Evolutionary conservation across 1,284 basidiomycete genomes (phyloP), one percentile per base, ranked within the genome.

Genomic region (Coriolopsis trogii): DNA sequence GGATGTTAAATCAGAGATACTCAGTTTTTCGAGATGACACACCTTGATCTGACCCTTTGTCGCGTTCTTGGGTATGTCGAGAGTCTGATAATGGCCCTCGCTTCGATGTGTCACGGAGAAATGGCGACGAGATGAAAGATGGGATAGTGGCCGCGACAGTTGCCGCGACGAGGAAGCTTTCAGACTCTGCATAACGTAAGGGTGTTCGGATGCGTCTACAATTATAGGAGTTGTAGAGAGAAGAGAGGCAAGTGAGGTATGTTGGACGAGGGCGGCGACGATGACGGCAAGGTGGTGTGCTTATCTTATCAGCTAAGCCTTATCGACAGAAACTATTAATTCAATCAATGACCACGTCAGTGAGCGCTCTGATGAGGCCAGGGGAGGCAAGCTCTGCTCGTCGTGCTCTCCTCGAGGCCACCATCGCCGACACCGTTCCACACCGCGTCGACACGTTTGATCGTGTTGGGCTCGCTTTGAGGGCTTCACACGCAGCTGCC

Each of bases 21-120:
- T n/a, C n/a, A n/a, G n/a, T n/a, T n/a, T n/a, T n/a, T n/a, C n/a
- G n/a, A n/a, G n/a, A n/a, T n/a, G n/a, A 40, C 62, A 21, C 49
- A 73, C 77, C 71, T 80, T 80, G 53, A 81, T 78, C 53, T 80
- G 77, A 21, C 66, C 71, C 53, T 63, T 75, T 23, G 70, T 73
- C 15, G 79, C 79, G 36, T 67, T 66, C 31, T 63, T 62, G 12
- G 77, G 72, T 33, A 80, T 57, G 15, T 67, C 66, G 3, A 81
- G 70, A 0, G 71, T 67, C 13, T 75, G 67, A 55, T 80, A 81
- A 48, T 80, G 77, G 15, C 54, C 54, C 4, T 20, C 30, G 5
- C 29, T 29, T 12, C 47, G 36, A 20, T 36, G 43, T 8, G 65
- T 61, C 15, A 47, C 33, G 18, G 41, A 38, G 36, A 61, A 56